These are phyloP conservation scores for Aspergillus pseudoterreus DNA, from an alignment of 2,329 filamentous ascomycete species.

Conservation along the genomic window DNA sequence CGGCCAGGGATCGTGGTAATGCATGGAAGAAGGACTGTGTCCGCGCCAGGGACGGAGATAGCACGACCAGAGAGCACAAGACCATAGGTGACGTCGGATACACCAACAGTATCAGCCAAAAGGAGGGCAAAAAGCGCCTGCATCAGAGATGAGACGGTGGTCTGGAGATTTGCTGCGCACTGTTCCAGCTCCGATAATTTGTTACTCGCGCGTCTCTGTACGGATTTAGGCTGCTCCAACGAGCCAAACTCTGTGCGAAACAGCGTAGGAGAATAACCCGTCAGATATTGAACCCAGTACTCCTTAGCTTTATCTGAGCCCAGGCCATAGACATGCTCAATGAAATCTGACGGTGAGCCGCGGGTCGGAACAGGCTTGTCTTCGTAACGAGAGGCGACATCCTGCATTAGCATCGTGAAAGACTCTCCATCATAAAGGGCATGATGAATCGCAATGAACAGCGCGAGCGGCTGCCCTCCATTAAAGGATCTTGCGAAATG, in stretches of 20 bases:
- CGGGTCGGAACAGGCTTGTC: slow-evolving; percentile 9
- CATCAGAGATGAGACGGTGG: slow-evolving; percentile 29
- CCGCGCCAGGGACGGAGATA: slow-evolving; percentile 26
- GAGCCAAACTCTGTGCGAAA: slow-evolving; percentile 9
- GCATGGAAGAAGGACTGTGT: slow-evolving; percentile 32
- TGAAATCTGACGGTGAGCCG: slow-evolving; percentile 20
- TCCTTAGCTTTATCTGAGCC: slow-evolving; percentile 22
- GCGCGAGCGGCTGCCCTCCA: slow-evolving; percentile 11
- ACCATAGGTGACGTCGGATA: slow-evolving; percentile 31
- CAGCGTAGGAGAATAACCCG: slow-evolving; percentile 19
- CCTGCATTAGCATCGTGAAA: slow-evolving; percentile 30
- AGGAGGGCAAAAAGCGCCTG: slow-evolving; percentile 34
- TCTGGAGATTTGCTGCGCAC: slow-evolving; percentile 22
- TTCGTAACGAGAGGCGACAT: slow-evolving; percentile 27
- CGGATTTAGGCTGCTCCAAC: slow-evolving; percentile 9
- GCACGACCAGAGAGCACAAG: slow-evolving; percentile 32
- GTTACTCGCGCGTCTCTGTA: slow-evolving; percentile 11
- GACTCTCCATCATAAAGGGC: slow-evolving; percentile 36
- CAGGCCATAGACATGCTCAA: slow-evolving; percentile 25
- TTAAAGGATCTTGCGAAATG: slow-evolving; percentile 13
- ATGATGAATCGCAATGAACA: slow-evolving; percentile 36
- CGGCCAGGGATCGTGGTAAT: slow-evolving; percentile 36
- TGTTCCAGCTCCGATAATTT: slow-evolving; percentile 25
- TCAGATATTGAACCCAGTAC: slow-evolving; percentile 25
- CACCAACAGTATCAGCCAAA: slow-evolving; percentile 25